These are phyloP conservation scores for Kwoniella europaea DNA, from an alignment of 768 basidiomycete species.

Conservation along the genomic window DNA sequence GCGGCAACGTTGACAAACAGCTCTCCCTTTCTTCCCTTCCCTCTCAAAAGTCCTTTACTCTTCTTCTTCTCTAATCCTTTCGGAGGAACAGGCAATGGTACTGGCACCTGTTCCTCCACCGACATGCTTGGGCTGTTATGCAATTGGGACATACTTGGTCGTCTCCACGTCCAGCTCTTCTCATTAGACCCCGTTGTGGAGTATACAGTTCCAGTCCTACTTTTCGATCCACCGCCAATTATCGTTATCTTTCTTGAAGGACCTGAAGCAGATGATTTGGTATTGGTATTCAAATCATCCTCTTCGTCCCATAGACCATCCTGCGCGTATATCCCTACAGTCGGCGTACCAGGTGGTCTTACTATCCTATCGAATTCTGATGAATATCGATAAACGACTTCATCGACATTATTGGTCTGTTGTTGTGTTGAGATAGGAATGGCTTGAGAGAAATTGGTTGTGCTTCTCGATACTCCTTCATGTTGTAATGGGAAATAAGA, in stretches of 20 bases:
- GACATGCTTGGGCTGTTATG: conserved; percentile 1
- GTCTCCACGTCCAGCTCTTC: conserved; percentile 24
- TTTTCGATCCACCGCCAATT: conserved; percentile 13
- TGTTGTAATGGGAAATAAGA: conserved; percentile 18
- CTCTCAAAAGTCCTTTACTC: conserved; percentile 36
- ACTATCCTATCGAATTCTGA: conserved; percentile 31
- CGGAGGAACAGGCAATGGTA: conserved; percentile 6
- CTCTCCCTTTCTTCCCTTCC: conserved; percentile 47
- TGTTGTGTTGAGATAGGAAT: neutral
- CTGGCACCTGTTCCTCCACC: conserved; percentile 11
- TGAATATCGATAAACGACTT: conserved; percentile 41
- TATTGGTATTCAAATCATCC: conserved; percentile 16
- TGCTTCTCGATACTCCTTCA: neutral
- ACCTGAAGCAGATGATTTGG: neutral
- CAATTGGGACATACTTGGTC: conserved; percentile 19
- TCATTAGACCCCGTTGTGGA: neutral
- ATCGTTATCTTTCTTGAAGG: conserved; percentile 16
- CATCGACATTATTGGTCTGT: conserved; percentile 34
- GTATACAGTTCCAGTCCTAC: conserved; percentile 18
- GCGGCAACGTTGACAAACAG: conserved; percentile 30
- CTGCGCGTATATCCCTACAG: conserved; percentile 46
- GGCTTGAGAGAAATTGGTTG: conserved; percentile 4
- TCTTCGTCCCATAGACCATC: conserved; percentile 54
- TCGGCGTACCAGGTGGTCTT: conserved; percentile 34
- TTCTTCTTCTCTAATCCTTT: conserved; percentile 39